Evolutionary conservation across 2,329 filamentous ascomycete species (phyloP).

Genomic region (Aspergillus arachidicola): DNA sequence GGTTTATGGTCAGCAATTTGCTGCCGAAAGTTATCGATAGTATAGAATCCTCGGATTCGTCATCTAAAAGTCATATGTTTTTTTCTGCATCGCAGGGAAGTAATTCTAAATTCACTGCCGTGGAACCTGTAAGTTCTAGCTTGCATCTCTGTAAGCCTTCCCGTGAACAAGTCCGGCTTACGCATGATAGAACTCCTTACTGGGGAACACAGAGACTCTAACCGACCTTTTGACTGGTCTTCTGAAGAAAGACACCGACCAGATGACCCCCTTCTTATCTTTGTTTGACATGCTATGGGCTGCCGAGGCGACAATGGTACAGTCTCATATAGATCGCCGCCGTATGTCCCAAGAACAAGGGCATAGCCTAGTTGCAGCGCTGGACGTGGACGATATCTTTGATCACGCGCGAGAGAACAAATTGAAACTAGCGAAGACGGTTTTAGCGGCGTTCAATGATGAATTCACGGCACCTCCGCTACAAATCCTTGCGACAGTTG

Average conservation of each 20-base stretch:
- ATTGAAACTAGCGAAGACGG: constrained; percentile 23
- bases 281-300: constrained; percentile 39
- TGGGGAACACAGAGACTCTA: constrained; percentile 29
- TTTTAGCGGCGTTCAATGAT: constrained; percentile 27
- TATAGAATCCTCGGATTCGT: constrained; percentile 19
- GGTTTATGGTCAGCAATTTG: constrained; percentile 35
- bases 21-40: constrained; percentile 32
- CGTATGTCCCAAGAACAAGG: constrained; percentile 26
- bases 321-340: constrained; percentile 38
- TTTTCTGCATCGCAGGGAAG: neutral
- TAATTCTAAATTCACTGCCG: neutral
- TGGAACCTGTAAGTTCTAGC: constrained; percentile 20
- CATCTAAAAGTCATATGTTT: neutral
- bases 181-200: constrained; percentile 33
- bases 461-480: constrained; percentile 21
- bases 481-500: constrained; percentile 22
- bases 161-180: constrained; percentile 27
- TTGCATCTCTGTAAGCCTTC: constrained; percentile 23
- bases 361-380: constrained; percentile 14
- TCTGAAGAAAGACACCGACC: constrained; percentile 25
- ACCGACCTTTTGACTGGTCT: constrained; percentile 24
- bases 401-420: constrained; percentile 20
- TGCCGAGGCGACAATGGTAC: constrained; percentile 36
- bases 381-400: constrained; percentile 22
- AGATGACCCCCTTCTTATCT: constrained; percentile 35